Conservation (phyloP, 805 yeast genomes). For the Yamadazyma sp. region DNA sequence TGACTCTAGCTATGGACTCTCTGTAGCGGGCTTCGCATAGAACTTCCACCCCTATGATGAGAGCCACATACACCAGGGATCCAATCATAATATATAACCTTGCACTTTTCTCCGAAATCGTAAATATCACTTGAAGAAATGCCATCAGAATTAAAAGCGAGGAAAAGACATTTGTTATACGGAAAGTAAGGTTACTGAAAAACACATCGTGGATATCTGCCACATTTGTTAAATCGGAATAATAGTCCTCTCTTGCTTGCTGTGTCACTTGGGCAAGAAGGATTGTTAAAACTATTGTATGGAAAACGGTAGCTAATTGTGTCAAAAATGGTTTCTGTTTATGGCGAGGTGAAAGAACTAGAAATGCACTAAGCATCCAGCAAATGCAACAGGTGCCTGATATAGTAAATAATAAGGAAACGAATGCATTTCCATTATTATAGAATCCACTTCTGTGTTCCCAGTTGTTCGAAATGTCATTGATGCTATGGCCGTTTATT, state of each 20-base stretch:
- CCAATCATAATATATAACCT: slow-evolving; percentile 5
- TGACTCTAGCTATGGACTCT: background rate
- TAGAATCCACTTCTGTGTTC: background rate
- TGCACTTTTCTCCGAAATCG: slow-evolving; percentile 14
- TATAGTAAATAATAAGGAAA: slow-evolving; percentile 50
- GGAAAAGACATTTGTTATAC: slow-evolving; percentile 41
- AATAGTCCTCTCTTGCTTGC: slow-evolving; percentile 51
- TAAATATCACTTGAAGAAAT: slow-evolving; percentile 52
- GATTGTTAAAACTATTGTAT: slow-evolving; percentile 55
- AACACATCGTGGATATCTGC: slow-evolving; percentile 37
- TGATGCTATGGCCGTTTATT: background rate
- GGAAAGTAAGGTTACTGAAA: slow-evolving; percentile 34
- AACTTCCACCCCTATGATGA: slow-evolving; percentile 6
- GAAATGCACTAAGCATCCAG: slow-evolving; percentile 68
- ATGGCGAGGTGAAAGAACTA: slow-evolving; percentile 48
- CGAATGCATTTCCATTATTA: slow-evolving; percentile 41
- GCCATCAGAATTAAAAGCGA: slow-evolving; percentile 51
- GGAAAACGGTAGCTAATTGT: slow-evolving; percentile 55
- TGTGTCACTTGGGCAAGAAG: slow-evolving; percentile 47
- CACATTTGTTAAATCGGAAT: slow-evolving; percentile 53
- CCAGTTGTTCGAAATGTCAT: slow-evolving; percentile 14
- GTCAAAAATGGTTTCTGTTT: slow-evolving; percentile 59
- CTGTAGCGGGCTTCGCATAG: slow-evolving; percentile 11
- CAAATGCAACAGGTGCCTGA: slow-evolving; percentile 58
- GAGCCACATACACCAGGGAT: slow-evolving; percentile 7